Percentiles rank a stretch among this genome's conserved stretches.
These are phyloP conservation scores for Eucalyptus marginata DNA, from an alignment of 345 rosid species.

Conservation along the genomic window DNA sequence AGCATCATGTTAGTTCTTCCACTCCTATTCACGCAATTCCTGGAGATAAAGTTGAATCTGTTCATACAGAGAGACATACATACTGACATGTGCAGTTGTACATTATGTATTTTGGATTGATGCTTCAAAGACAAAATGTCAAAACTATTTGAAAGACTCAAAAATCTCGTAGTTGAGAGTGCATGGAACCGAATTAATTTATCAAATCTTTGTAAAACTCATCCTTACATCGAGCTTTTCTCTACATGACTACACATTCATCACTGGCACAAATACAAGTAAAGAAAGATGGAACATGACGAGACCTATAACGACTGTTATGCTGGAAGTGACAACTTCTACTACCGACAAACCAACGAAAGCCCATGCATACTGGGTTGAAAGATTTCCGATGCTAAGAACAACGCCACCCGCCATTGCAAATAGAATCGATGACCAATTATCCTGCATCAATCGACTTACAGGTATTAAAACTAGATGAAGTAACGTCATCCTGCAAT, in stretches of 20 bases:
- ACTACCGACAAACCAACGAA: constrained; percentile 76
- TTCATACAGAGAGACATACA: background rate
- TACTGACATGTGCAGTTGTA: background rate
- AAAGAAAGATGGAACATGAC: background rate
- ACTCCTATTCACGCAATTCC: background rate
- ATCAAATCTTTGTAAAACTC: background rate
- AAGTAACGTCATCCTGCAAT: background rate
- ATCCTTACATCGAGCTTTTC: background rate
- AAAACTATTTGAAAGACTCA: background rate
- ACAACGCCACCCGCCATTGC: constrained; percentile 74
- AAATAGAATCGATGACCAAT: constrained; percentile 64
- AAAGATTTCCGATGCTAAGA: constrained; percentile 63
- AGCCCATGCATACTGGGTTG: constrained; percentile 77
- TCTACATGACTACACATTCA: background rate
- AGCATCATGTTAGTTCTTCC: background rate
- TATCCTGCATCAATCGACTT: constrained; percentile 24
- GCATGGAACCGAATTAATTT: background rate
- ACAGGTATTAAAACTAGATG: background rate
- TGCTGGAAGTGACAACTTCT: constrained; percentile 65
- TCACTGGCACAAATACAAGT: background rate
- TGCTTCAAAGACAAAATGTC: background rate
- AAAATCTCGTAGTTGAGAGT: background rate
- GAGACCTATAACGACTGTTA: constrained; percentile 68
- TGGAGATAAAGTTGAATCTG: background rate
- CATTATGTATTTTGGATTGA: background rate